These are phyloP conservation scores for Candida maesae DNA, from an alignment of 805 yeast species.

Conservation along the genomic window DNA sequence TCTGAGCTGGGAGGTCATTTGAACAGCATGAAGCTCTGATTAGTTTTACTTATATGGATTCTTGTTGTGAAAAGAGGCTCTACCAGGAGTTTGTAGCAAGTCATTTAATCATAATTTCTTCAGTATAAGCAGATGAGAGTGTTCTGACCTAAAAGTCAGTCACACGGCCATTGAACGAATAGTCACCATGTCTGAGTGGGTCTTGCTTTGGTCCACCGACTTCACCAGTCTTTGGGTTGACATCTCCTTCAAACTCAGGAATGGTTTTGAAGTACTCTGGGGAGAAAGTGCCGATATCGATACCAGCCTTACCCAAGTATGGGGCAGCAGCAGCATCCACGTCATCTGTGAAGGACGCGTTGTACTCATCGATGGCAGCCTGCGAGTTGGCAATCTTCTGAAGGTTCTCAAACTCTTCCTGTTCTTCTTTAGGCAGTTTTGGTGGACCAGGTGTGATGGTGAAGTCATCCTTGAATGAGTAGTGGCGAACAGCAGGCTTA, in stretches of 20 bases:
- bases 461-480: conserved; percentile 22
- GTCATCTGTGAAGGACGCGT: conserved; percentile 39
- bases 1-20: conserved; percentile 22
- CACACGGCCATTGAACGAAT: conserved; percentile 93
- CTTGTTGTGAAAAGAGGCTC: too few relatives aligned
- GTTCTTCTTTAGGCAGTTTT: conserved; percentile 71
- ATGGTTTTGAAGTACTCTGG: conserved; percentile 72
- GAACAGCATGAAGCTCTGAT: conserved; percentile 7
- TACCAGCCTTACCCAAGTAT: conserved; percentile 43
- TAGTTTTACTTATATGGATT: too few relatives aligned
- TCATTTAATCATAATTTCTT: too few relatives aligned
- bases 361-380: conserved; percentile 72
- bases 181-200: conserved; percentile 87
- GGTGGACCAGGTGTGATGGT: conserved; percentile 50
- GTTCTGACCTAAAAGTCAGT: conserved; percentile 67
- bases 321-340: conserved; percentile 32
- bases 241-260: conserved; percentile 94
- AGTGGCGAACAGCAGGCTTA: conserved; percentile 11
- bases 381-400: conserved; percentile 79
- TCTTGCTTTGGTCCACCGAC: conserved; percentile 97
- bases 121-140: not conserved
- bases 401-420: conserved; percentile 85
- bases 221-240: conserved; percentile 92
- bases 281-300: conserved; percentile 63
- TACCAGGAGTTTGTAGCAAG: too few relatives aligned